phyloP scores from a whole-genome alignment of 257 asterid species.

The Nicotiana otophora region DNA sequence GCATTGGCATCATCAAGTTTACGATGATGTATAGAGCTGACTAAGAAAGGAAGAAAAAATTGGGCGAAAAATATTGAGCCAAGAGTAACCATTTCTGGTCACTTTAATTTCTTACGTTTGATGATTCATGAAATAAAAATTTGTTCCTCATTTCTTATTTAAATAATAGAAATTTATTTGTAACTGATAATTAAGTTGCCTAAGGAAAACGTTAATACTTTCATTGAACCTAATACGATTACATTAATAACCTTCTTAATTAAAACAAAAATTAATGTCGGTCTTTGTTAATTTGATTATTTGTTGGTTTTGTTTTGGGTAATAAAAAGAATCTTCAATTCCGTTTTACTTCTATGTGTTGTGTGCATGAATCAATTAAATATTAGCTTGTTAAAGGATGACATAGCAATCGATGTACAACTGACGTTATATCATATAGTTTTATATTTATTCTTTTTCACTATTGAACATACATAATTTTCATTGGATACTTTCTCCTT shows the following conservation, averaged over 20 bases:
- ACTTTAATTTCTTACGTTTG: background rate
- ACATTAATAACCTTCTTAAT: background rate
- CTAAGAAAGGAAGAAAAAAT: background rate
- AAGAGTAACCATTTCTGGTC: background rate
- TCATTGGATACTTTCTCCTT: background rate
- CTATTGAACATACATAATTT: background rate
- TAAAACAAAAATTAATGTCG: background rate
- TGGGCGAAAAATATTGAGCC: background rate
- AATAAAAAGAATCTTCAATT: background rate
- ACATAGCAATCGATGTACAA: background rate
- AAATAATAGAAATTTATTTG: background rate
- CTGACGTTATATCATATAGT: background rate
- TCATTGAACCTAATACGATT: background rate
- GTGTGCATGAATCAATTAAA: background rate
- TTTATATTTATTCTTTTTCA: too few relatives aligned
- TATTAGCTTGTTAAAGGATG: background rate
- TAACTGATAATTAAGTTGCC: background rate
- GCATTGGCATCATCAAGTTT: background rate
- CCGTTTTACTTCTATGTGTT: background rate
- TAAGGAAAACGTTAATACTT: background rate
- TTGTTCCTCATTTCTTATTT: background rate
- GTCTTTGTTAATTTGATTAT: background rate
- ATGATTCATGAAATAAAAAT: background rate
- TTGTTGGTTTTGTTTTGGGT: background rate
- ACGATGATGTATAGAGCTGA: background rate